Evolutionary conservation across 192 early-diverging fungal species (phyloP).

Genomic region (Kappamyces sp.): DNA sequence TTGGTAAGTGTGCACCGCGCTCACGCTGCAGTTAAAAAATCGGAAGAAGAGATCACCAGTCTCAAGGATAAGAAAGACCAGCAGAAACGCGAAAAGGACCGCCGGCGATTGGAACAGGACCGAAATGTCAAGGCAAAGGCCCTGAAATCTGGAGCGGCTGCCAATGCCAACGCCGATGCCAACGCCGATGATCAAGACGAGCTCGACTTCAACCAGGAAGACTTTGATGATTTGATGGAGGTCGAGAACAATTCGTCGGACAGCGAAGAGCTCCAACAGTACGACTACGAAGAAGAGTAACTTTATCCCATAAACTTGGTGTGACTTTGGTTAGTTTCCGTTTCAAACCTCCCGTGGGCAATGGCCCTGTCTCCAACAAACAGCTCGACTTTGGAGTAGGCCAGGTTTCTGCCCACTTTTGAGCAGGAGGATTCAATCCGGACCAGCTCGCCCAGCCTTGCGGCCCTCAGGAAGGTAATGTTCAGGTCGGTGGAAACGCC

Average conservation of each 20-base stretch:
- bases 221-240: conserved; percentile 15
- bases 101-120: conserved; percentile 74
- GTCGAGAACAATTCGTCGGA: too few relatives aligned
- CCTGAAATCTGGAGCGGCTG: conserved; percentile 29
- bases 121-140: conserved; percentile 77
- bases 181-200: conserved; percentile 19
- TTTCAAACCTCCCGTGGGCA: conserved; percentile 7
- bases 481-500: conserved; percentile 6
- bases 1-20: conserved; percentile 44
- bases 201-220: conserved; percentile 16
- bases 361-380: conserved; percentile 9
- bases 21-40: conserved; percentile 54
- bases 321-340: too few relatives aligned
- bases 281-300: too few relatives aligned
- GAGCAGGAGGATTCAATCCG: conserved; percentile 8
- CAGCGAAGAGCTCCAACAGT: too few relatives aligned
- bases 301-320: too few relatives aligned
- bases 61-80: conserved; percentile 53
- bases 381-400: conserved; percentile 14
- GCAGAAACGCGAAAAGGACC: conserved; percentile 57
- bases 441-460: neutral
- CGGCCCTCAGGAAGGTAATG: conserved; percentile 1
- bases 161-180: conserved; percentile 46
- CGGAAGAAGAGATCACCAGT: conserved; percentile 65
- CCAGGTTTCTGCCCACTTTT: conserved; percentile 6